Evolutionary conservation across 805 yeast genomes (phyloP), one percentile per base, ranked within the genome.

Genomic region (Grigorovia humatica): DNA sequence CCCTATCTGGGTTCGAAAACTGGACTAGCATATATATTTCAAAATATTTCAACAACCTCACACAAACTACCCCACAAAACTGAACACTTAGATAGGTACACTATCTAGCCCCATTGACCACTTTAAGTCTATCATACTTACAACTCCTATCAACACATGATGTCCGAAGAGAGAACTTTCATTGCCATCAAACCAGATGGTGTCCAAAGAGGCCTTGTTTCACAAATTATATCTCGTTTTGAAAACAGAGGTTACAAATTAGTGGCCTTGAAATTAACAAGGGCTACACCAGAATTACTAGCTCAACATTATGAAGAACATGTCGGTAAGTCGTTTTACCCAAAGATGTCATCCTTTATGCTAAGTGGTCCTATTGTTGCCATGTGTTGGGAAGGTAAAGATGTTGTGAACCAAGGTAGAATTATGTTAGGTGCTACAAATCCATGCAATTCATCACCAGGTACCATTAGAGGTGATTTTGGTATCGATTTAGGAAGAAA

Each of bases 341-440:
- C 98, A 72, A 87, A 95, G 59, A 81, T 93, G 75, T 81, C 88
- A 70, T 79, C 88, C 60, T 90, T 90, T 88, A 95, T 93, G 99
- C 78, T 80, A 71, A 88, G 96, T 62, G 99, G 99, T 66, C 99
- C 99, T 71, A 85, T 93, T 65, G 82, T 91, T 67, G 99, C 99
- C 66, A 93, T 96, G 72, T 97, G 90, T 66, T 93, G 99, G 99
- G 98, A 93, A 78, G 99, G 99, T 76, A 93, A 90, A 80, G 97
- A 93, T 70, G 99, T 83, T 73, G 99, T 93, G 74, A 90, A 91
- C 80, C 96, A 88, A 75, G 99, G 99, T 74, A 86, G 99, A 79
- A 83, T 80, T 67, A 83, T 93, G 73, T 83, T 93, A 68, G 99
- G 99, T 77, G 98, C 99, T 65, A 93, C 99, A 75, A 91, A 93